These are phyloP conservation scores for Claviceps sp. DNA, from an alignment of 2,329 filamentous ascomycete genomes.

Conservation along the genomic window DNA sequence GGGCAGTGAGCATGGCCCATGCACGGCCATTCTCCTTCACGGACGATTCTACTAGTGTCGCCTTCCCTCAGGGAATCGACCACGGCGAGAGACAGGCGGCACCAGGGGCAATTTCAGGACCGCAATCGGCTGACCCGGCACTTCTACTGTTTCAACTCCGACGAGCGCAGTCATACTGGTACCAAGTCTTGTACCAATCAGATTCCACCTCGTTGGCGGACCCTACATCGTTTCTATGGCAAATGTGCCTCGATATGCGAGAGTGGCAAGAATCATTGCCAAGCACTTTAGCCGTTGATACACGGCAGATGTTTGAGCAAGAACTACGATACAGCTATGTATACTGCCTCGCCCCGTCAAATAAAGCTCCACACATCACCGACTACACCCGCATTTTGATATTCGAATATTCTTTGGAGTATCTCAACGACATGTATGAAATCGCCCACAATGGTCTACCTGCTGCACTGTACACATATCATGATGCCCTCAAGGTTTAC, in stretches of 20 bases:
- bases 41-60: slow-evolving; percentile 73
- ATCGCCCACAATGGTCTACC: slow-evolving; percentile 47
- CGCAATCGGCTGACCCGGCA: slow-evolving; percentile 51
- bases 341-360: slow-evolving; percentile 73
- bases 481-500: slow-evolving; percentile 75
- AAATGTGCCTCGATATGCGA: slow-evolving; percentile 61
- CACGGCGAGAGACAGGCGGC: slow-evolving; percentile 28
- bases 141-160: slow-evolving; percentile 70
- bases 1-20: slow-evolving; percentile 78
- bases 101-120: slow-evolving; percentile 29
- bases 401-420: slow-evolving; percentile 77
- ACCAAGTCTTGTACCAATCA: slow-evolving; percentile 75
- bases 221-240: slow-evolving; percentile 59
- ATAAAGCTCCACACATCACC: slow-evolving; percentile 56
- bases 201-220: slow-evolving; percentile 56
- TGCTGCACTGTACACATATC: slow-evolving; percentile 65
- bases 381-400: slow-evolving; percentile 69
- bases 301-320: slow-evolving; percentile 69
- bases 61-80: slow-evolving; percentile 47
- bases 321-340: slow-evolving; percentile 87
- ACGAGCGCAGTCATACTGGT: slow-evolving; percentile 78
- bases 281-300: slow-evolving; percentile 45
- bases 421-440: slow-evolving; percentile 60
- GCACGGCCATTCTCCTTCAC: slow-evolving; percentile 86
- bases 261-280: slow-evolving; percentile 74